phyloP scores from a whole-genome alignment of 2,329 filamentous ascomycete species.

The Simplicillium aogashimaense region DNA sequence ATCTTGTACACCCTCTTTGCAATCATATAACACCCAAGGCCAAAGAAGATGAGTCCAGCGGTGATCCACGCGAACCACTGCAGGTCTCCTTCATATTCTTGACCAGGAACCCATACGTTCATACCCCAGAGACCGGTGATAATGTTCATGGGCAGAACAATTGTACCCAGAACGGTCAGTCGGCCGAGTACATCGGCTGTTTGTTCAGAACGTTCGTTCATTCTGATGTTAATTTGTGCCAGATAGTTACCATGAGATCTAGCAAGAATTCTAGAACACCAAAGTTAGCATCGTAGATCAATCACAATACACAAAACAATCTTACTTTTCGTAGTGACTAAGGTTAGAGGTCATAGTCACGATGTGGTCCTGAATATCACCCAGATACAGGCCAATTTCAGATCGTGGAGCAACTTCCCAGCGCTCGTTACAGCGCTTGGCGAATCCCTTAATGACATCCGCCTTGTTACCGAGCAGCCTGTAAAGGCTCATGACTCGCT shows the following conservation, averaged over 20 bases:
- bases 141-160: conserved; percentile 97
- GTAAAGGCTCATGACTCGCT: conserved; percentile 95
- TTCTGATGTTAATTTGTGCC: conserved; percentile 97
- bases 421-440: conserved; percentile 94
- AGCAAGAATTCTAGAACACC: conserved; percentile 61
- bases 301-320: conserved; percentile 8
- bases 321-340: conserved; percentile 90
- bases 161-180: conserved; percentile 90
- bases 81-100: conserved; percentile 67
- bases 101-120: conserved; percentile 94
- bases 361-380: conserved; percentile 98
- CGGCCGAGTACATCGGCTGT: conserved; percentile 92
- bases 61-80: conserved; percentile 70
- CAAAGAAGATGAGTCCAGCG: conserved; percentile 67
- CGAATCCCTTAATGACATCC: conserved; percentile 98
- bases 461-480: conserved; percentile 91
- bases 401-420: conserved; percentile 93
- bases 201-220: conserved; percentile 95
- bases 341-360: conserved; percentile 97
- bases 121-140: conserved; percentile 98
- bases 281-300: conserved; percentile 1
- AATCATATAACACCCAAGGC: conserved; percentile 66
- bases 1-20: conserved; percentile 80
- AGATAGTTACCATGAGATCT: conserved; percentile 94
- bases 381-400: conserved; percentile 94